Evolutionary conservation across 495 filamentous ascomycete species (phyloP).

Genomic region (Penicillium dipodomyicola): DNA sequence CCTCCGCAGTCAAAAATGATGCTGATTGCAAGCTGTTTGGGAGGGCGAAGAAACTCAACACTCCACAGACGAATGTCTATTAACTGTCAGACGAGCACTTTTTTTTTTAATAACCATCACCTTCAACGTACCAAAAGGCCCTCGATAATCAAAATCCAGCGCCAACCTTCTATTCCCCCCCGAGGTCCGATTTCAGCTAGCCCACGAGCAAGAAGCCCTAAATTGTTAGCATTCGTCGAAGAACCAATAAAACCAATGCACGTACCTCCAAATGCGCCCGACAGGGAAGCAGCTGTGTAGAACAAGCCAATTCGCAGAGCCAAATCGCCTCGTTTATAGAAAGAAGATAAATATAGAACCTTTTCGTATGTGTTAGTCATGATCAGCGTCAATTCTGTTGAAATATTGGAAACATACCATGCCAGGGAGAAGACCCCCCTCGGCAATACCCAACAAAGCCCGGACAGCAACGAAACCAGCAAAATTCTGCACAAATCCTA

Average conservation of each 20-base stretch:
- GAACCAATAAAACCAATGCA: not conserved
- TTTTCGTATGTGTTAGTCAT: constrained; percentile 10
- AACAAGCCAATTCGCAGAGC: constrained; percentile 73
- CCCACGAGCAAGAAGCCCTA: constrained; percentile 64
- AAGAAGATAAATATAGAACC: constrained; percentile 70
- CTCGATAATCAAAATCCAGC: constrained; percentile 67
- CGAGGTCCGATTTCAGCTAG: constrained; percentile 60
- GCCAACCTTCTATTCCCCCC: constrained; percentile 54
- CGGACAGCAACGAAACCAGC: constrained; percentile 56
- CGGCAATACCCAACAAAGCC: constrained; percentile 59
- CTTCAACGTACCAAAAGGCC: constrained; percentile 48
- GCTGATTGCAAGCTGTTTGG: constrained; percentile 53
- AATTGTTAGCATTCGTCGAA: not conserved
- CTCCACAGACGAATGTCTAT: constrained; percentile 48
- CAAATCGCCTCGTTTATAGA: constrained; percentile 66
- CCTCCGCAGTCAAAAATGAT: constrained; percentile 49
- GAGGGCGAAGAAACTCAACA: constrained; percentile 54
- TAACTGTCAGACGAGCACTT: not conserved
- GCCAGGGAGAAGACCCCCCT: constrained; percentile 66
- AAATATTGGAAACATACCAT: constrained; percentile 44
- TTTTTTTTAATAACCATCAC: not conserved
- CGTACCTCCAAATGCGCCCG: constrained; percentile 66
- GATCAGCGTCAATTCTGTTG: not conserved
- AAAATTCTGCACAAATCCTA: constrained; percentile 48
- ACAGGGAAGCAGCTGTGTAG: constrained; percentile 68